Percentiles rank a stretch among this genome's conserved stretches.
phyloP scores from a whole-genome alignment of 352 stramenopile genomes.

The Globisporangium abappressorium region DNA sequence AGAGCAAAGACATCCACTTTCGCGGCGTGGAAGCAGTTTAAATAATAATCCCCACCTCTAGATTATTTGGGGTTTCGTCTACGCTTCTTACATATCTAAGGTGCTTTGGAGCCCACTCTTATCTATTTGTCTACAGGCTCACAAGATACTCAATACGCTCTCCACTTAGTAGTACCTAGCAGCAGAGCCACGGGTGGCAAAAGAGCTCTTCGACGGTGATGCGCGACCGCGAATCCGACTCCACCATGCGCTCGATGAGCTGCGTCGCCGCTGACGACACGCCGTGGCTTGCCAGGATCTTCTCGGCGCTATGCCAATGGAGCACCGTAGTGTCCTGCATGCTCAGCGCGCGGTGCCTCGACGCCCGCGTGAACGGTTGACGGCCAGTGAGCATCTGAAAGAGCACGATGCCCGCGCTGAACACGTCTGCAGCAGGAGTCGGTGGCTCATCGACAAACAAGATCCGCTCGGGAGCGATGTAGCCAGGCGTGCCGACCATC shows the following conservation, averaged over 20 bases:
- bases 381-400: slow-evolving; percentile 59
- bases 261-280: slow-evolving; percentile 32
- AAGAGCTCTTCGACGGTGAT: slow-evolving; percentile 37
- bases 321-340: slow-evolving; percentile 42
- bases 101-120: neutral
- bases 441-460: slow-evolving; percentile 29
- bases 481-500: slow-evolving; percentile 67
- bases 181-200: slow-evolving; percentile 22
- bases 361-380: slow-evolving; percentile 39
- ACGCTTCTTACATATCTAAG: neutral
- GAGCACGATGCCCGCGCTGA: slow-evolving; percentile 58
- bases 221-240: slow-evolving; percentile 27
- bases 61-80: neutral
- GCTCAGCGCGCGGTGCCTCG: slow-evolving; percentile 25
- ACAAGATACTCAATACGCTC: neutral
- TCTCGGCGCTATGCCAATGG: slow-evolving; percentile 38
- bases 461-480: slow-evolving; percentile 57
- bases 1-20: slow-evolving; percentile 19
- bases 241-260: slow-evolving; percentile 42
- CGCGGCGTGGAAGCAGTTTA: slow-evolving; percentile 9
- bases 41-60: slow-evolving; percentile 5
- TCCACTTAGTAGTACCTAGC: neutral
- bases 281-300: slow-evolving; percentile 21
- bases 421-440: slow-evolving; percentile 45
- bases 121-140: neutral